A percentile compares a stretch with the other conserved stretches of the same genome.
These are phyloP conservation scores for Penicillium cataractarum DNA, from an alignment of 495 filamentous ascomycete genomes.

Conservation along the genomic window DNA sequence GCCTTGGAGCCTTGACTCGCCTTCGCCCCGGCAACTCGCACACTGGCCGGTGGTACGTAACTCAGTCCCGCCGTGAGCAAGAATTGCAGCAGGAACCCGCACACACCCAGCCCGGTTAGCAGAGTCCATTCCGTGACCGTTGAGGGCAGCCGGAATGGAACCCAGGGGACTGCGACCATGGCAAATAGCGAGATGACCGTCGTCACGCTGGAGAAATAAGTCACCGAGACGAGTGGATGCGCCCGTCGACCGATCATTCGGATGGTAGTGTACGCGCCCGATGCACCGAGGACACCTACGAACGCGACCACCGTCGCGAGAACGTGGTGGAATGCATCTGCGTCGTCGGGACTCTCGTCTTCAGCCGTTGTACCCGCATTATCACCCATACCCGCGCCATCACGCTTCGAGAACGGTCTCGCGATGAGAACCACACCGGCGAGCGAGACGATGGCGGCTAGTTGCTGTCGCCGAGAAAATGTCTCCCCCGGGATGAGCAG, in stretches of 20 bases:
- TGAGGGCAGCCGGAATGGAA: conserved; percentile 66
- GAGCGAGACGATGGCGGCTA: conserved; percentile 76
- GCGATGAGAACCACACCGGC: conserved; percentile 86
- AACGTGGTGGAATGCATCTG: conserved; percentile 64
- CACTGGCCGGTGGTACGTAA: conserved; percentile 53
- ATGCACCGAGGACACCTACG: conserved; percentile 78
- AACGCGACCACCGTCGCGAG: conserved; percentile 73
- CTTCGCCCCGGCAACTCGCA: conserved; percentile 27
- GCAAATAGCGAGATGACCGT: conserved; percentile 66
- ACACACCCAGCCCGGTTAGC: conserved; percentile 68
- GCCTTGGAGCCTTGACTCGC: conserved; percentile 61
- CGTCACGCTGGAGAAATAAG: conserved; percentile 78
- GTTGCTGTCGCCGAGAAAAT: conserved; percentile 76
- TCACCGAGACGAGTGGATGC: conserved; percentile 83
- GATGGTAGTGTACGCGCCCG: conserved; percentile 78
- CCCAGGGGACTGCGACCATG: conserved; percentile 58
- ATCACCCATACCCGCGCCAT: background rate
- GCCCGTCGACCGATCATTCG: conserved; percentile 83
- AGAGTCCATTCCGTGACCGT: conserved; percentile 69
- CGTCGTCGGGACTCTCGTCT: conserved; percentile 32
- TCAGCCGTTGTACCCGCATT: conserved; percentile 5
- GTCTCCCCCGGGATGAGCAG: conserved; percentile 72
- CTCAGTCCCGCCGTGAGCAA: conserved; percentile 80
- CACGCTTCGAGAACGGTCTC: conserved; percentile 56
- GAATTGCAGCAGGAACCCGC: conserved; percentile 86